Base-by-base conservation (phyloP, 2,329 filamentous ascomycete genomes). In the Colletotrichum liaoningense region DNA sequence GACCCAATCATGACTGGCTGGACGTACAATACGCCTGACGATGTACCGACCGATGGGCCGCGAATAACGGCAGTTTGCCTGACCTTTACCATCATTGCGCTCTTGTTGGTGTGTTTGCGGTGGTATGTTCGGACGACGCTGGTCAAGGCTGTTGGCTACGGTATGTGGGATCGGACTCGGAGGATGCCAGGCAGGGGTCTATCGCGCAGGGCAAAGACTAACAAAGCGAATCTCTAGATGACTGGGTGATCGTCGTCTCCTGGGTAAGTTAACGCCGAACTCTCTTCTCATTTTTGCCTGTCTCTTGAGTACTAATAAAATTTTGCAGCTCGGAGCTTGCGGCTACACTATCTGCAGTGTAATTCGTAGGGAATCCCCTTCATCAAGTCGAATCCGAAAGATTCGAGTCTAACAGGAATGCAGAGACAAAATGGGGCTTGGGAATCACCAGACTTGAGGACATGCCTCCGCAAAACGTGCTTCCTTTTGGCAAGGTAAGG, bases 391-490 rank as follows among this genome's bases (percentile, higher is more conserved):
- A 22, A 22, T 22, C 22, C 22, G 22, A 22, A 22, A 22, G 22
- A 22, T 22, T 22, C 22, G 22, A 22, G 22, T 22, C 22, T 22
- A 22, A 22, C 22, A 22, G 22, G 22, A 22, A 22, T 42, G 22
- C 38, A 86, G 84, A 86, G 75, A 84, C 84, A 55, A 84, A 80
- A 83, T 86, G 81, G 80, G 84, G 84, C 2, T 78, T 86, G 0
- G 84, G 84, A 11, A 67, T 86, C 1, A 76, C 76, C 56, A 69
- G 76, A 5, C 73, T 84, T 5, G 69, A 79, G 1, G 81, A 85
- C 63, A 80, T 86, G 75, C 84, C 84, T 0, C 19, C 55, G 0
- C 73, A 83, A 57, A 84, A 86, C 57, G 52, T 83, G 8, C 78
- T 80, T 38, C 78, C 79, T n/a, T 86, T 85, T 77, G 80, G 81